Conservation (phyloP, 495 filamentous ascomycete genomes). For the Talaromyces ruber region DNA sequence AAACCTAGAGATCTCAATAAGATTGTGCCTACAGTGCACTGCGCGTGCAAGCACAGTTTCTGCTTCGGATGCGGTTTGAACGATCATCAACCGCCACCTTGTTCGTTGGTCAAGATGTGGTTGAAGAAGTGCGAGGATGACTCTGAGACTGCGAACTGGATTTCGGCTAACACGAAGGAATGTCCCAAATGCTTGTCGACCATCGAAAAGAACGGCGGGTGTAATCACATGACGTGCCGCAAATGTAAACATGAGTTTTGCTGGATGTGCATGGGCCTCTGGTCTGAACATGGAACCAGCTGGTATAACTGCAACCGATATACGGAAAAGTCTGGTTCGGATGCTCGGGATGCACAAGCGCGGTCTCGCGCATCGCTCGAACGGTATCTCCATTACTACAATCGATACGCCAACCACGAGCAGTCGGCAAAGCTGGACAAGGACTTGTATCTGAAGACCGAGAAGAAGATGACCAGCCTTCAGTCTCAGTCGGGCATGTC, state of each 20-base stretch:
- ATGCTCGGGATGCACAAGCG: conserved; percentile 85
- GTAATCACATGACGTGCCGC: conserved; percentile 98
- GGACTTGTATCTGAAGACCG: conserved; percentile 90
- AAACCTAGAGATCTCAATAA: conserved; percentile 75
- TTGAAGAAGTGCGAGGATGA: conserved; percentile 98
- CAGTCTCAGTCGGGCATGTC: conserved; percentile 91
- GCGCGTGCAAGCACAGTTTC: conserved; percentile 74
- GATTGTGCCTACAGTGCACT: conserved; percentile 84
- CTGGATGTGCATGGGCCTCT: conserved; percentile 99
- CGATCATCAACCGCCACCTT: conserved; percentile 92
- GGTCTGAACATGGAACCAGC: conserved; percentile 98
- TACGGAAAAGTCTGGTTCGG: conserved; percentile 87
- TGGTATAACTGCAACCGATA: conserved; percentile 99
- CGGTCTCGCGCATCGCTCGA: conserved; percentile 83
- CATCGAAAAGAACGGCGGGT: conserved; percentile 98
- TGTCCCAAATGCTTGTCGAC: conserved; percentile 93
- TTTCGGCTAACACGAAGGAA: conserved; percentile 97
- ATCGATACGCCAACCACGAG: conserved; percentile 97
- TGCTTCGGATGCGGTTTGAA: conserved; percentile 93
- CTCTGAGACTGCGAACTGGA: conserved; percentile 98
- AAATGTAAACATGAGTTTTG: conserved; percentile 99
- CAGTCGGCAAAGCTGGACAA: conserved; percentile 96
- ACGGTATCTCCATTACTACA: conserved; percentile 96
- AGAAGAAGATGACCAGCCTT: conserved; percentile 97
- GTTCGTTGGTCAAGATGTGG: conserved; percentile 89